Base-by-base conservation (phyloP, 306 rosid species). In the Oemleria cerasiformis region DNA sequence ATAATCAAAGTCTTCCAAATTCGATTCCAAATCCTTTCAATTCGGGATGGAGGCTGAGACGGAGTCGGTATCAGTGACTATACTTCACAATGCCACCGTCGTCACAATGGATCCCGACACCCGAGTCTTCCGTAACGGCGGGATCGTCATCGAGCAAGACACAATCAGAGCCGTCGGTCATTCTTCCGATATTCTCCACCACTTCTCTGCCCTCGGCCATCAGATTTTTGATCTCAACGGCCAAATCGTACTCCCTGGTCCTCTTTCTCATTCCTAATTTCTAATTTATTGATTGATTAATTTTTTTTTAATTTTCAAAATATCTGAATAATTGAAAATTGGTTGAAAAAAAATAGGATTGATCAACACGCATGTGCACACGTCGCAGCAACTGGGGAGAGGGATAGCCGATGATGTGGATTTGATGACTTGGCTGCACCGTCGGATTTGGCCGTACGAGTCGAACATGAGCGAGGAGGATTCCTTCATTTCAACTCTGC, bases 371-470 rank as follows among this genome's bases (percentile, higher is more conserved):
- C 96, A 92, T 69, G 98, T 92, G 38, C 98, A 92, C 67, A 83
- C 85, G 5, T 92, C 95, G 55, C 96, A 92, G 68, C 96, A 92
- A 68, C 86, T 90, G 7, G 98, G 74, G 3, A 83, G 98, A 72
- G 94, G 98, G 77, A 90, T 92, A 10, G 96, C 96, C 0, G 98
- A 92, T n/a, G 98, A 92, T 45, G 98, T 92, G 44, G 95, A 92
- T 75, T 71, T 92, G 67, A 68, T 92, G 75, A 92, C 98, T 0
- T 92, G 98, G 98, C 75, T 92, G 77, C 96, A 88, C 60, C 71
- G 68, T 50, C 96, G 98, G 48, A 88, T 92, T 49, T 90, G 98
- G 98, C 98, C 98, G 5, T 92, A 86, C 83, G 96, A 90, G 80
- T 88, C 98, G 51, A 84, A 63, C 87, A 86, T 90, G 96, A 84